Conservation (phyloP, 2,329 filamentous ascomycete genomes). For the Ophiocordyceps camponoti-rufipedis region DNA sequence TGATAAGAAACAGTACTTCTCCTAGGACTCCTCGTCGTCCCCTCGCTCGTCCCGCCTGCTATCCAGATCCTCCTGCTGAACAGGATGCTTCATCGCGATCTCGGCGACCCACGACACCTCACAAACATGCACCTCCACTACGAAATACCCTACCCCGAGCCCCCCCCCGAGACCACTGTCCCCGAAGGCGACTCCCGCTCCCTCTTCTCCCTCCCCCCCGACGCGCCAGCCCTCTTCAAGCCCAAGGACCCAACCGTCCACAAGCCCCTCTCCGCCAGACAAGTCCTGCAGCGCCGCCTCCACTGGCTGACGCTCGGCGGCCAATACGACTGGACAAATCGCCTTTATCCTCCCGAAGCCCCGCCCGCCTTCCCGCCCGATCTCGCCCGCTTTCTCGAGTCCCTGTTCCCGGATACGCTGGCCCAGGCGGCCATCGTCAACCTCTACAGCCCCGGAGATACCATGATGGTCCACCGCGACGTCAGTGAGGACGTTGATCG, state of each 20-base stretch:
- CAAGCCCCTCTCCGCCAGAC: constrained; percentile 49
- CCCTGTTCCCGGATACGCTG: constrained; percentile 56
- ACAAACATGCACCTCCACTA: constrained; percentile 88
- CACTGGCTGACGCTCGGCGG: constrained; percentile 91
- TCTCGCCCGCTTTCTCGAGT: constrained; percentile 46
- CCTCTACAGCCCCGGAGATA: constrained; percentile 79
- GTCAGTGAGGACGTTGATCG: constrained; percentile 70
- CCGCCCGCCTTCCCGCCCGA: constrained; percentile 62
- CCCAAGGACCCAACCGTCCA: constrained; percentile 62
- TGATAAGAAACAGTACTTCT: too few relatives aligned
- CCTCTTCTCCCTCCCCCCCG: constrained; percentile 34
- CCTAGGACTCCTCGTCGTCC: constrained; percentile 64
- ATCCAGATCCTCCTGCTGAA: constrained; percentile 55
- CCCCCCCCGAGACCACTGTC: constrained; percentile 28
- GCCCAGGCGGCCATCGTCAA: constrained; percentile 90
- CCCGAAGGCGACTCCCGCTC: constrained; percentile 13
- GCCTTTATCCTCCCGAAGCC: constrained; percentile 52
- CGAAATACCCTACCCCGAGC: constrained; percentile 38
- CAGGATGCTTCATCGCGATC: constrained; percentile 58
- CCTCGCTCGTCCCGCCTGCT: constrained; percentile 49
- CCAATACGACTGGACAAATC: constrained; percentile 90
- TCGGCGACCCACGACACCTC: constrained; percentile 54
- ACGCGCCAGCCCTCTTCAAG: constrained; percentile 33
- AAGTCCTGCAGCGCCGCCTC: constrained; percentile 60
- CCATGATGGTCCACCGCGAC: constrained; percentile 81